phyloP scores from a whole-genome alignment of 2,329 filamentous ascomycete species.

The Aaosphaeria pasadenensis region DNA sequence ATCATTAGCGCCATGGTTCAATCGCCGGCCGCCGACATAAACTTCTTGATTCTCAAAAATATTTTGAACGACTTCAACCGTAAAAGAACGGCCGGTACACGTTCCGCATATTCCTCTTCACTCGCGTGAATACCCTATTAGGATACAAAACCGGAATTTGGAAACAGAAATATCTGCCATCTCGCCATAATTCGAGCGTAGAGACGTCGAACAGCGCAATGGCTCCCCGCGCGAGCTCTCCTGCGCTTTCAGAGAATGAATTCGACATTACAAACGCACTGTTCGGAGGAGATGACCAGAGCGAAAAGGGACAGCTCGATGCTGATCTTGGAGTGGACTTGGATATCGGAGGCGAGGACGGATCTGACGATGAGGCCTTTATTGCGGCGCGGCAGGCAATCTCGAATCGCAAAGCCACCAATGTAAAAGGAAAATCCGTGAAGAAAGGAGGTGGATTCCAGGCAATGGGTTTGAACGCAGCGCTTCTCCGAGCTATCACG shows the following conservation, averaged over 20 bases:
- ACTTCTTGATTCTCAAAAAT: too few relatives aligned
- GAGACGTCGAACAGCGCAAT: constrained; percentile 45
- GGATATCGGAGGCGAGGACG: constrained; percentile 53
- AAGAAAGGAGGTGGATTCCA: constrained; percentile 98
- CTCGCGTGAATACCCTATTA: too few relatives aligned
- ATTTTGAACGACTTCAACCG: too few relatives aligned
- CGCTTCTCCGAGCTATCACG: constrained; percentile 84
- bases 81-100: too few relatives aligned
- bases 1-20: too few relatives aligned
- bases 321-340: constrained; percentile 36
- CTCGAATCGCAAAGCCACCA: constrained; percentile 80
- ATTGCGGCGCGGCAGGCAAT: constrained; percentile 86
- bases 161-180: too few relatives aligned
- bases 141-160: too few relatives aligned
- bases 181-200: background rate
- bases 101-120: too few relatives aligned
- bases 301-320: constrained; percentile 25
- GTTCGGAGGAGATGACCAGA: constrained; percentile 56
- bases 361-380: constrained; percentile 73
- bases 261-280: constrained; percentile 83
- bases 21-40: too few relatives aligned
- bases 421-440: constrained; percentile 77
- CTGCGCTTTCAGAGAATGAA: constrained; percentile 82
- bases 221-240: constrained; percentile 72
- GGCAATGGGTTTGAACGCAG: constrained; percentile 82